phyloP scores from a whole-genome alignment of 1,139 yeast genomes.

The Scheffersomyces illinoinensis region DNA sequence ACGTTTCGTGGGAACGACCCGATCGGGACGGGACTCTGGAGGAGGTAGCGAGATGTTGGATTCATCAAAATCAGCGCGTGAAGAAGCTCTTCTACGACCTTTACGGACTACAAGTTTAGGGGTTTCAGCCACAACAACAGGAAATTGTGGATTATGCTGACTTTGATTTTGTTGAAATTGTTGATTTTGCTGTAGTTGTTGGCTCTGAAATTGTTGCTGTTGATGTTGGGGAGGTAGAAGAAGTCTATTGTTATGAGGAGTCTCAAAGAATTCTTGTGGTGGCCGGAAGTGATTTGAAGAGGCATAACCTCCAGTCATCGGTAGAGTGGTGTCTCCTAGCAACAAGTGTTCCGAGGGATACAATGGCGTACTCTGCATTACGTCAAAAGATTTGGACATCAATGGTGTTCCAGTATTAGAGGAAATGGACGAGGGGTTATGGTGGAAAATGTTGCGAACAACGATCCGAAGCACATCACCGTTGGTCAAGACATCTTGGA shows the following conservation, averaged over 20 bases:
- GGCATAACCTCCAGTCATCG: slow-evolving; percentile 11
- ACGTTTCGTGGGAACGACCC: slow-evolving; percentile 29
- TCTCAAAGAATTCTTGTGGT: slow-evolving; percentile 28
- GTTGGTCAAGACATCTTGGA: slow-evolving; percentile 59
- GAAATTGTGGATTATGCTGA: not conserved
- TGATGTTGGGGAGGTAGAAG: not conserved
- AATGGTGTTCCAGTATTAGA: slow-evolving; percentile 4
- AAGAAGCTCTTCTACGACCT: slow-evolving; percentile 3
- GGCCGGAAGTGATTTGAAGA: slow-evolving; percentile 23
- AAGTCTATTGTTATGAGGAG: slow-evolving; percentile 5
- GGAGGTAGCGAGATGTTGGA: slow-evolving; percentile 35
- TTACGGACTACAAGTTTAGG: slow-evolving; percentile 1
- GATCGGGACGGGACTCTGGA: slow-evolving; percentile 25
- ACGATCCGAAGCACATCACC: slow-evolving; percentile 59
- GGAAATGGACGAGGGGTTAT: not conserved
- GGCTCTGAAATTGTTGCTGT: not conserved
- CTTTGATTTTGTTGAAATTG: not conserved
- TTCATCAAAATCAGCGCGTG: slow-evolving; percentile 13
- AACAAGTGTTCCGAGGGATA: slow-evolving; percentile 1
- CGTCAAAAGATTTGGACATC: slow-evolving; percentile 6
- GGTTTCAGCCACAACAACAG: not conserved
- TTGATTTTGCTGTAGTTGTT: not conserved
- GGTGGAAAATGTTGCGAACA: slow-evolving; percentile 30
- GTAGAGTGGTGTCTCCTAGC: slow-evolving; percentile 5
- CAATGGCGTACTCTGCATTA: slow-evolving; percentile 11